phyloP scores from a whole-genome alignment of 2,329 filamentous ascomycete genomes.

The Colletotrichum gloeosporioides region DNA sequence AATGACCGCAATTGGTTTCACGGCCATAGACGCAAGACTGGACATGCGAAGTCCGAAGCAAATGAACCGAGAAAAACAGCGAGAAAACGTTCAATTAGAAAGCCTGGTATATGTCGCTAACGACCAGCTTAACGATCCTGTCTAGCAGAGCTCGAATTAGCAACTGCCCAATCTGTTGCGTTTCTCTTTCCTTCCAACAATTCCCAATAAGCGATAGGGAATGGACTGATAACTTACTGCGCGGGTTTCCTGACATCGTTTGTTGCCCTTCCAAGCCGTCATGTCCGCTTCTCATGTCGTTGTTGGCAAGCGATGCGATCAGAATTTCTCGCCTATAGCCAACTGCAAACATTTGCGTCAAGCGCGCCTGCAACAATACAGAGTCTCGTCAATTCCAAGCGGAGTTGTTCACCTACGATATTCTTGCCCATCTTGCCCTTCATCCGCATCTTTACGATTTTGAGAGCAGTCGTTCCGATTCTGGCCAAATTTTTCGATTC shows the following conservation, averaged over 20 bases:
- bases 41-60: rapidly evolving
- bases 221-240: background rate
- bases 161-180: background rate
- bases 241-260: background rate
- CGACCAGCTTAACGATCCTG: background rate
- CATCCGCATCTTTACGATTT: background rate
- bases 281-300: rapidly evolving
- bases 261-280: background rate
- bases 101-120: rapidly evolving
- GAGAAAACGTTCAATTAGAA: background rate
- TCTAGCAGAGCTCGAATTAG: background rate
- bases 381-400: background rate
- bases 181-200: background rate
- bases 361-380: too few relatives aligned
- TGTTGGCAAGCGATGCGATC: background rate
- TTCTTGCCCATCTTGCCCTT: rapidly evolving
- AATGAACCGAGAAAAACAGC: background rate
- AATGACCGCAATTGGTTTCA: background rate
- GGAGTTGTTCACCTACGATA: background rate
- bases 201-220: background rate
- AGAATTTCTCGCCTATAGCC: background rate
- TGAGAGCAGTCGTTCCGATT: background rate
- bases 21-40: background rate
- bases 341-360: background rate
- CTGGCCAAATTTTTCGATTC: rapidly evolving